Evolutionary conservation across 768 basidiomycete genomes (phyloP).

Genomic region (Boletus sensibilis): DNA sequence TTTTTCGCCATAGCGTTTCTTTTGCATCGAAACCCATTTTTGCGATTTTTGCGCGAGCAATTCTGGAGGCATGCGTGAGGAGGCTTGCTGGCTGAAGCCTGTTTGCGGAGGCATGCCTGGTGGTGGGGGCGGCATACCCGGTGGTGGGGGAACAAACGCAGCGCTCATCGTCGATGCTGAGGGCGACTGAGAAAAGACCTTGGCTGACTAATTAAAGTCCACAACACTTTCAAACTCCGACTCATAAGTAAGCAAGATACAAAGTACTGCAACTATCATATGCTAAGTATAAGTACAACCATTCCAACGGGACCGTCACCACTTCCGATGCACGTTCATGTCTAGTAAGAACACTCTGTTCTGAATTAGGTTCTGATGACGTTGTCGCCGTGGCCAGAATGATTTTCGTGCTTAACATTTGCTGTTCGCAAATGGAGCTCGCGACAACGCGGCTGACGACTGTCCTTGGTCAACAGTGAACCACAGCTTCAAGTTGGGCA

Average conservation of each 20-base stretch:
- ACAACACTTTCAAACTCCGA: constrained; percentile 24
- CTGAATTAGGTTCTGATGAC: background rate
- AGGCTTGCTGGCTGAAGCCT: constrained; percentile 31
- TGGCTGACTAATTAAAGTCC: constrained; percentile 29
- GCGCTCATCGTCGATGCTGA: constrained; percentile 35
- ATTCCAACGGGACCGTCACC: background rate
- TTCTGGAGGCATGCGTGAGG: constrained; percentile 54
- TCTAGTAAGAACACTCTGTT: background rate
- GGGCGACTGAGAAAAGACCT: constrained; percentile 23
- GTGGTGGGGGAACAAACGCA: constrained; percentile 38
- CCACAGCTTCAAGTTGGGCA: background rate
- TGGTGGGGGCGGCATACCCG: constrained; percentile 43
- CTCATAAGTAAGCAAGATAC: background rate
- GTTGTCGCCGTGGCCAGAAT: background rate
- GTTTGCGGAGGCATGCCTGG: constrained; percentile 42
- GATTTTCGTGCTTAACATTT: background rate
- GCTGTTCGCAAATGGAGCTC: background rate
- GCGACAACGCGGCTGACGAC: background rate
- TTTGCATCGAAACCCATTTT: constrained; percentile 96
- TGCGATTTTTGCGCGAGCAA: constrained; percentile 88
- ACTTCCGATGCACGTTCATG: background rate
- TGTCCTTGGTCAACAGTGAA: background rate
- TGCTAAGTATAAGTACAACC: too few relatives aligned
- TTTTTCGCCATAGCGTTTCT: constrained; percentile 89
- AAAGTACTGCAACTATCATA: too few relatives aligned